phyloP scores from a whole-genome alignment of 371 early-diverging fungal genomes.

The Blastocladiella emersonii region DNA sequence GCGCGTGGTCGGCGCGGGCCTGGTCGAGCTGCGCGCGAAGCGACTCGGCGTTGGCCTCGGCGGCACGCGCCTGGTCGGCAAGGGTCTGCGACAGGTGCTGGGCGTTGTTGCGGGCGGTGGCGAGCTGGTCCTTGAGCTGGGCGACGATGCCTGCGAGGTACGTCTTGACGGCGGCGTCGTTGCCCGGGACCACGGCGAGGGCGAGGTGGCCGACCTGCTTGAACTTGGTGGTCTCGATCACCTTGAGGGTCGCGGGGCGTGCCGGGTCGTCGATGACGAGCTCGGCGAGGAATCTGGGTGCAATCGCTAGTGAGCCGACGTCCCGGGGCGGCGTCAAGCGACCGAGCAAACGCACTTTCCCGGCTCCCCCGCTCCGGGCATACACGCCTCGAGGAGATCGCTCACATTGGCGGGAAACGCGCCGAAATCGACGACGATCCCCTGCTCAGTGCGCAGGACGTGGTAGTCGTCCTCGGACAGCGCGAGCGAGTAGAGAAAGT shows the following conservation, averaged over 20 bases:
- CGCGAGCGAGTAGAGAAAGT: constrained; percentile 23
- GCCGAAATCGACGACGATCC: constrained; percentile 29
- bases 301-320: too few relatives aligned
- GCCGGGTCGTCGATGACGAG: constrained; percentile 8
- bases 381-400: constrained; percentile 25
- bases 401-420: constrained; percentile 29
- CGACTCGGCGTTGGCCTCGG: neutral
- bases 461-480: constrained; percentile 30
- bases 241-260: constrained; percentile 14
- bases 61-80: too few relatives aligned
- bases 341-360: too few relatives aligned
- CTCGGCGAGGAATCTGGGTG: constrained; percentile 22
- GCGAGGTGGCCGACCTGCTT: constrained; percentile 30
- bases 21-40: constrained; percentile 16
- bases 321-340: too few relatives aligned
- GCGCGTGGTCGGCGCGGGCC: constrained; percentile 12
- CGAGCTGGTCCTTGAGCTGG: constrained; percentile 18
- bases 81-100: too few relatives aligned
- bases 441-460: constrained; percentile 21
- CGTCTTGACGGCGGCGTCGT: constrained; percentile 25
- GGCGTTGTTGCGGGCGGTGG: constrained; percentile 3
- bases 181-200: constrained; percentile 24
- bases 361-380: neutral
- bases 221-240: constrained; percentile 37
- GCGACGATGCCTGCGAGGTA: constrained; percentile 28